phyloP scores from a whole-genome alignment of 805 yeast genomes.

The Lachancea nothofagi region DNA sequence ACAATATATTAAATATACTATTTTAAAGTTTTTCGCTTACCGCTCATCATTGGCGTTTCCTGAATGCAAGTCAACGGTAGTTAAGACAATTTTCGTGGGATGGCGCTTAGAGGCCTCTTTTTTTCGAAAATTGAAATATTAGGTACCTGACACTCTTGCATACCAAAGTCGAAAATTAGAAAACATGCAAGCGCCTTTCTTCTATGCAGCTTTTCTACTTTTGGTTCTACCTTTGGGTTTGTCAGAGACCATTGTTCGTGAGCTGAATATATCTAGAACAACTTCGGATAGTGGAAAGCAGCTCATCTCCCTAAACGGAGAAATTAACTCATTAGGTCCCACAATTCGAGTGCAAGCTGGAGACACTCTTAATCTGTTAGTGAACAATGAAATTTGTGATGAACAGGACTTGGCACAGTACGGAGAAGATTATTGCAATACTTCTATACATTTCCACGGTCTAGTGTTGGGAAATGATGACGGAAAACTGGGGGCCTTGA shows the following conservation, averaged over 20 bases:
- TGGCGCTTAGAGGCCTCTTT: no score
- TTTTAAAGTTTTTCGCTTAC: no score
- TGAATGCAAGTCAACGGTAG: no score
- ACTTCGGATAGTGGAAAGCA: constrained; percentile 11
- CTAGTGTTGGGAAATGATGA: constrained; percentile 41
- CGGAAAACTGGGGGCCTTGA: constrained; percentile 40
- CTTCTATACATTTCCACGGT: constrained; percentile 52
- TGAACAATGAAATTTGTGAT: constrained; percentile 19
- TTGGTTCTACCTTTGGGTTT: background rate
- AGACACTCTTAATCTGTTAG: constrained; percentile 18
- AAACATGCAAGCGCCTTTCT: background rate
- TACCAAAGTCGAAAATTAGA: no score
- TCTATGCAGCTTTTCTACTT: background rate
- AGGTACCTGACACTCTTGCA: no score
- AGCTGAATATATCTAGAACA: constrained; percentile 15
- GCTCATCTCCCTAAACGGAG: constrained; percentile 23
- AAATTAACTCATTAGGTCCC: constrained; percentile 21
- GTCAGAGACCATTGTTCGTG: constrained; percentile 10
- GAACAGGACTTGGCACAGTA: background rate
- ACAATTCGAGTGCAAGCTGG: constrained; percentile 20
- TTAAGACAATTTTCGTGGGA: no score
- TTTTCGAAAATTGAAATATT: no score
- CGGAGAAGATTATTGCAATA: constrained; percentile 13
- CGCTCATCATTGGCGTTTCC: no score
- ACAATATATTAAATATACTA: no score